Conservation (phyloP, 2,329 filamentous ascomycete species). For the Calonectria ilicicola region DNA sequence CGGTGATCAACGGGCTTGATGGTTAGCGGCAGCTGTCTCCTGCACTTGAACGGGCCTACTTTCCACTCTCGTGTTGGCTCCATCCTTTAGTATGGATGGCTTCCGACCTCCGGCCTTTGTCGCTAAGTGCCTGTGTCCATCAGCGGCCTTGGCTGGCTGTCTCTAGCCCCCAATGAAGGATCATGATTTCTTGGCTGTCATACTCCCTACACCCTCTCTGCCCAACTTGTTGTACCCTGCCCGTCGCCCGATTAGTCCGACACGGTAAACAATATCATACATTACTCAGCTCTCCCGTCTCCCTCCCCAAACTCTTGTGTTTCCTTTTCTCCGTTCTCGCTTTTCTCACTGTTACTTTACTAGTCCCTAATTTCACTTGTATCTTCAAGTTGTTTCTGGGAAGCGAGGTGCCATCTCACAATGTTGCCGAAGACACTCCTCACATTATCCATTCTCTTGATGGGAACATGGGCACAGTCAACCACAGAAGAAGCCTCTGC, state of each 20-base stretch:
- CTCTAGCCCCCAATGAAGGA: conserved; percentile 33
- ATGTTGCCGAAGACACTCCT: conserved; percentile 38
- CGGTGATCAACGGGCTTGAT: conserved; percentile 24
- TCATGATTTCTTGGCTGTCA: conserved; percentile 29
- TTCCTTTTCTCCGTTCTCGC: conserved; percentile 15
- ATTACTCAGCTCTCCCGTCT: conserved; percentile 36
- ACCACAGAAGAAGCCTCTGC: not conserved
- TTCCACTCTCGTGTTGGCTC: conserved; percentile 15
- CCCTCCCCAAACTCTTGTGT: not conserved
- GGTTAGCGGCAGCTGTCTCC: conserved; percentile 26
- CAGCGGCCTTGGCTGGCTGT: conserved; percentile 5
- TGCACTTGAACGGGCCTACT: conserved; percentile 31
- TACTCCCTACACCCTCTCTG: conserved; percentile 34
- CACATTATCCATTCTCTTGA: conserved; percentile 26
- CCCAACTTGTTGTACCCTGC: conserved; percentile 22
- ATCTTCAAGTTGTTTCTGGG: conserved; percentile 20
- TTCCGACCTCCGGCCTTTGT: conserved; percentile 24
- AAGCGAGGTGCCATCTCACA: conserved; percentile 18
- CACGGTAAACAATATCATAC: conserved; percentile 22
- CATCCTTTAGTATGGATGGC: conserved; percentile 21
- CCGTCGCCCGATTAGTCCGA: conserved; percentile 16
- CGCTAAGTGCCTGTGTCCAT: conserved; percentile 13
- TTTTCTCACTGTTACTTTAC: conserved; percentile 17
- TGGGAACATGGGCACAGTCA: conserved; percentile 33
- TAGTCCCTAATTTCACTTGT: conserved; percentile 22